A percentile compares a stretch with the other conserved stretches of the same genome.
Evolutionary conservation across 176 grass and related monocot genomes (phyloP).

Genomic region (Zoysia pacifica): DNA sequence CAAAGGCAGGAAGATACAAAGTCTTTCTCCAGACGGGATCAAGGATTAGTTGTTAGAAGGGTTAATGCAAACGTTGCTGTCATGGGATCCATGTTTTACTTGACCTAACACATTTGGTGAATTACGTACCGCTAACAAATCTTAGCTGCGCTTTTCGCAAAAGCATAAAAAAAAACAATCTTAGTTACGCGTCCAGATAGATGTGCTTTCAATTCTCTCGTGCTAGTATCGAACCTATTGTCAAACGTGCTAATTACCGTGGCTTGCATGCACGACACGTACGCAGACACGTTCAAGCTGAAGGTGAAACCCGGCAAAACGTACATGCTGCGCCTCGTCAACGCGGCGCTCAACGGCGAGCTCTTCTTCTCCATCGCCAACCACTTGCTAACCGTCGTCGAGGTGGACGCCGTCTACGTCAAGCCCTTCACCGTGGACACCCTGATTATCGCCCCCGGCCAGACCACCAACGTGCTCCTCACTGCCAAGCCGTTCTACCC

Average conservation of each 20-base stretch:
- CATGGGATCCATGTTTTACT: slow-evolving; percentile 19
- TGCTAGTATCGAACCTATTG: neutral
- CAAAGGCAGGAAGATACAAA: slow-evolving; percentile 30
- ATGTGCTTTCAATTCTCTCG: slow-evolving; percentile 20
- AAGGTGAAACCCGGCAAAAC: slow-evolving; percentile 57
- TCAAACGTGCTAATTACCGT: neutral
- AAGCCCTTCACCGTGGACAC: slow-evolving; percentile 63
- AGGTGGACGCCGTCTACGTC: slow-evolving; percentile 68
- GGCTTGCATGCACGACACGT: neutral
- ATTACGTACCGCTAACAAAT: neutral
- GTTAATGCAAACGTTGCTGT: slow-evolving; percentile 23
- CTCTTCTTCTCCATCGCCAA: slow-evolving; percentile 77
- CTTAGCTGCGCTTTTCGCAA: neutral
- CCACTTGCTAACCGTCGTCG: slow-evolving; percentile 66
- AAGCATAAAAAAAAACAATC: neutral
- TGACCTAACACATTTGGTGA: slow-evolving; percentile 42
- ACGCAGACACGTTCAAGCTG: slow-evolving; percentile 63
- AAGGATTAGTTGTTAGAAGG: slow-evolving; percentile 15
- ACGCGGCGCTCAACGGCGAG: slow-evolving; percentile 69
- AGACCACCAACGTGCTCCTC: slow-evolving; percentile 77
- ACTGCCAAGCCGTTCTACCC: slow-evolving; percentile 47
- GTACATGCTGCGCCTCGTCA: slow-evolving; percentile 72
- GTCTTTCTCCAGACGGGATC: slow-evolving; percentile 42
- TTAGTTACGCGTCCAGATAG: slow-evolving; percentile 23
- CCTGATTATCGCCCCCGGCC: slow-evolving; percentile 54